These are phyloP conservation scores for Dictyostelium citrinum DNA, from an alignment of 78 protist genomes.

Conservation along the genomic window DNA sequence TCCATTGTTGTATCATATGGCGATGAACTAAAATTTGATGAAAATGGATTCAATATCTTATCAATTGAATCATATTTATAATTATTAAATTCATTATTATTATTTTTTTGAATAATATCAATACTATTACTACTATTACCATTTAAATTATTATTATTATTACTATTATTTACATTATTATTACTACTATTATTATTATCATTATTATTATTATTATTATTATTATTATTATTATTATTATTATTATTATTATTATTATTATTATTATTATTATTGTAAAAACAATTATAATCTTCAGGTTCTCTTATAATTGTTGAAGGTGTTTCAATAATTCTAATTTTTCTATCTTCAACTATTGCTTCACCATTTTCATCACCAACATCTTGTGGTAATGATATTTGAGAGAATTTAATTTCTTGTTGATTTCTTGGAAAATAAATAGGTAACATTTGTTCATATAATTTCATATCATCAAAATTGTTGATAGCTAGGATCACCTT, in stretches of 20 bases:
- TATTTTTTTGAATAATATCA: neutral
- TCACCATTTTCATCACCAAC: slow-evolving; percentile 50
- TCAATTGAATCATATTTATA: neutral
- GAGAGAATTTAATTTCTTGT: neutral
- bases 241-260: neutral
- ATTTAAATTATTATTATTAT: neutral
- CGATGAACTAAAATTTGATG: neutral
- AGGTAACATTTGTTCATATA: slow-evolving; percentile 15
- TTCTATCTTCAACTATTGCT: slow-evolving; percentile 3
- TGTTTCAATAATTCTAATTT: neutral
- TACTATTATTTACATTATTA: neutral
- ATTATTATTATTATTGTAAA: neutral
- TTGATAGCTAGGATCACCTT: neutral
- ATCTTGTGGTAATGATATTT: slow-evolving; percentile 6
- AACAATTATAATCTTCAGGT: slow-evolving; percentile 16
- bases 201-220: neutral
- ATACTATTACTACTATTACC: neutral
- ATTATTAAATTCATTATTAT: neutral
- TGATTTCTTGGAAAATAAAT: slow-evolving; percentile 48
- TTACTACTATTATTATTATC: neutral
- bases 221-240: neutral
- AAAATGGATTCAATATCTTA: neutral
- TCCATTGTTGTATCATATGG: neutral
- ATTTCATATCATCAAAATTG: neutral
- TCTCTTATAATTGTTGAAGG: slow-evolving; percentile 13